A percentile compares a stretch with the other conserved stretches of the same genome.
These are phyloP conservation scores for Angophora floribunda DNA, from an alignment of 345 rosid species.

Conservation along the genomic window DNA sequence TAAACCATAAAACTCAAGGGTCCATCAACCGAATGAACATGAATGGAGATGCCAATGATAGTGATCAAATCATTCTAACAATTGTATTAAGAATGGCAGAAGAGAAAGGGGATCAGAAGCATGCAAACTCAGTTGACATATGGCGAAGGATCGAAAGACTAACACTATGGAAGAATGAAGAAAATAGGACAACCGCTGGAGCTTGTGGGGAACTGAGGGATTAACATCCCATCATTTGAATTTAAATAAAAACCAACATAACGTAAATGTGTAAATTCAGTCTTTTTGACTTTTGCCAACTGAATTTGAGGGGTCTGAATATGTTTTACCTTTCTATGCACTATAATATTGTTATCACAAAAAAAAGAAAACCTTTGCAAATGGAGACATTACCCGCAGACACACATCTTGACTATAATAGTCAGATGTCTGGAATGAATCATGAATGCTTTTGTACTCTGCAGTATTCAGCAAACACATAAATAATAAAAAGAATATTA, in stretches of 20 bases:
- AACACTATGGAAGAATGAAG: not conserved
- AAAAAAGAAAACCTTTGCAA: not conserved
- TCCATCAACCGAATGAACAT: not conserved
- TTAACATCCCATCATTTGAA: not conserved
- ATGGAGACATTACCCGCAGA: slow-evolving; percentile 44
- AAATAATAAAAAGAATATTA: not conserved
- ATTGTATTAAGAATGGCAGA: not conserved
- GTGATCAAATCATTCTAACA: not conserved
- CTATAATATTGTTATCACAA: not conserved
- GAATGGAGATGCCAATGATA: not conserved
- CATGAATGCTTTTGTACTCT: slow-evolving; percentile 82
- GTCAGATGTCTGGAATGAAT: slow-evolving; percentile 76
- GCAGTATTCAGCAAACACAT: slow-evolving; percentile 2
- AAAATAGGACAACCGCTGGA: not conserved
- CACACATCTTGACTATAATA: slow-evolving; percentile 59
- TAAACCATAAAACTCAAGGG: not conserved
- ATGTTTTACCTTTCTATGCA: not conserved
- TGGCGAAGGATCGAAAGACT: not conserved
- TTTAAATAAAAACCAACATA: not conserved
- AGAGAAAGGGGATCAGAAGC: not conserved
- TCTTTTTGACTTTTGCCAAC: not conserved
- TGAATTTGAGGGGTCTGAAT: not conserved
- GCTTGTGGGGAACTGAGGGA: not conserved
- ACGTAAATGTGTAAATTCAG: not conserved
- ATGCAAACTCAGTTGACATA: not conserved